A percentile compares a stretch with the other conserved stretches of the same genome.
Evolutionary conservation across 2,329 filamentous ascomycete species (phyloP).

Genomic region (Cylindrodendrum hubeiense): DNA sequence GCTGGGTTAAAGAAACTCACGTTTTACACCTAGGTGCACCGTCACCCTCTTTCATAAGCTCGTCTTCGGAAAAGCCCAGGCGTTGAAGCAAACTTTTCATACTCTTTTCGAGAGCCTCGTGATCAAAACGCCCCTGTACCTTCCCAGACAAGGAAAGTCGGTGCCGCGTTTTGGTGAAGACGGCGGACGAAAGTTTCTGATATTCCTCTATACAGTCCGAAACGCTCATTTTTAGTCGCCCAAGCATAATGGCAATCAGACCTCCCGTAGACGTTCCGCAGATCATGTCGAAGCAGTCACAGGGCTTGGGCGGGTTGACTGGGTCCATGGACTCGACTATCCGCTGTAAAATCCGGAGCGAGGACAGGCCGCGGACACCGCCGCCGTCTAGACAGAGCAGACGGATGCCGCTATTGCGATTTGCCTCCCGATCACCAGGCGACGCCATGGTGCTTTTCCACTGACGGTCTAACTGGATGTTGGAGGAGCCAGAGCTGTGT

Average conservation of each 20-base stretch:
- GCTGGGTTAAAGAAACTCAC: neutral
- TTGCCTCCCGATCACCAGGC: too few species aligned
- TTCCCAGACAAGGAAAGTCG: neutral
- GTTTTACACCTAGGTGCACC: neutral
- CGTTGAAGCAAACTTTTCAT: neutral
- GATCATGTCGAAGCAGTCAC: conserved; percentile 55
- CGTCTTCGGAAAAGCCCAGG: neutral
- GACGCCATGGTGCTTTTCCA: too few species aligned
- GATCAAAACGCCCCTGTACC: neutral
- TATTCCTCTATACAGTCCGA: neutral
- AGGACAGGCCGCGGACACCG: conserved; percentile 51
- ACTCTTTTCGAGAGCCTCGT: neutral
- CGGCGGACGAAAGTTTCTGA: too few species aligned
- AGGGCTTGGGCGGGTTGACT: conserved; percentile 46
- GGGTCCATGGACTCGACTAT: conserved; percentile 47
- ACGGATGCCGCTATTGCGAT: too few species aligned
- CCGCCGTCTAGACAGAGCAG: conserved; percentile 48
- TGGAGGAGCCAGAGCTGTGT: too few species aligned
- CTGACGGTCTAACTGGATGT: too few species aligned
- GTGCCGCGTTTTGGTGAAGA: conserved; percentile 3
- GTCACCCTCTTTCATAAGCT: neutral
- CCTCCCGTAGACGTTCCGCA: too few species aligned
- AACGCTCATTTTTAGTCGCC: neutral
- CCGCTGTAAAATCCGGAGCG: conserved; percentile 48
- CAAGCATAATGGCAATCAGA: neutral